phyloP scores from a whole-genome alignment of 1,284 basidiomycete species.

The Cerrena zonata region DNA sequence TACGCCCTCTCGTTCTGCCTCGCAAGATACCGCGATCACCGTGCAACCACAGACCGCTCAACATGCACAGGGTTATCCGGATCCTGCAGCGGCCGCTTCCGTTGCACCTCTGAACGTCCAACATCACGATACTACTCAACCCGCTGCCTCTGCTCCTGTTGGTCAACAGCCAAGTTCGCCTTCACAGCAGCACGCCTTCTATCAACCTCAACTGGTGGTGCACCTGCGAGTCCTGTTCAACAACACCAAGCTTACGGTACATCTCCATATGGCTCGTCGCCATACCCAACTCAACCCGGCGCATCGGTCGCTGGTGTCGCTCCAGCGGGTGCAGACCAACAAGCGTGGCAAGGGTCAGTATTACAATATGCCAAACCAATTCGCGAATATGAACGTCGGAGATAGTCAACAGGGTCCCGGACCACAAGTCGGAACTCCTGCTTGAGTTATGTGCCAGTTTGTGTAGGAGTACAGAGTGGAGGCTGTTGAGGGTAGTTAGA shows the following conservation, averaged over 20 bases:
- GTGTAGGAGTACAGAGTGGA: too few species aligned
- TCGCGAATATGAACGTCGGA: constrained; percentile 28
- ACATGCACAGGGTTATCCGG: constrained; percentile 3
- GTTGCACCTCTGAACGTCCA: constrained; percentile 14
- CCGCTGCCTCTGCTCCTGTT: constrained; percentile 7
- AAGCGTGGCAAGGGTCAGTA: constrained; percentile 18
- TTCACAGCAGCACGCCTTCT: constrained; percentile 6
- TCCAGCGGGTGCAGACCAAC: constrained; percentile 2
- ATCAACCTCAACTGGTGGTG: constrained; percentile 1
- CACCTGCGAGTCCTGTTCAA: not conserved
- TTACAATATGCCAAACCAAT: constrained; percentile 26
- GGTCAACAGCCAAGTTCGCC: constrained; percentile 8
- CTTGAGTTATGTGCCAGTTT: constrained; percentile 12
- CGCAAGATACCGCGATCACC: constrained; percentile 5
- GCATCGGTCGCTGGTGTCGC: constrained; percentile 10
- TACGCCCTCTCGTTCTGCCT: constrained; percentile 4
- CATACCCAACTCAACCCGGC: constrained; percentile 7
- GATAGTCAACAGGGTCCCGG: constrained; percentile 17
- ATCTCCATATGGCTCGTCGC: constrained; percentile 20
- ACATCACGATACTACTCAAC: constrained; percentile 5
- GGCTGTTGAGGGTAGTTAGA: too few species aligned
- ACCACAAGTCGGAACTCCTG: constrained; percentile 23
- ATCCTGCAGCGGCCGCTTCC: not conserved
- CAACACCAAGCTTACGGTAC: constrained; percentile 17
- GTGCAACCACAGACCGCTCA: not conserved